Evolutionary conservation across 345 rosid species (phyloP).

Genomic region (Euphorbia pulcherrima): DNA sequence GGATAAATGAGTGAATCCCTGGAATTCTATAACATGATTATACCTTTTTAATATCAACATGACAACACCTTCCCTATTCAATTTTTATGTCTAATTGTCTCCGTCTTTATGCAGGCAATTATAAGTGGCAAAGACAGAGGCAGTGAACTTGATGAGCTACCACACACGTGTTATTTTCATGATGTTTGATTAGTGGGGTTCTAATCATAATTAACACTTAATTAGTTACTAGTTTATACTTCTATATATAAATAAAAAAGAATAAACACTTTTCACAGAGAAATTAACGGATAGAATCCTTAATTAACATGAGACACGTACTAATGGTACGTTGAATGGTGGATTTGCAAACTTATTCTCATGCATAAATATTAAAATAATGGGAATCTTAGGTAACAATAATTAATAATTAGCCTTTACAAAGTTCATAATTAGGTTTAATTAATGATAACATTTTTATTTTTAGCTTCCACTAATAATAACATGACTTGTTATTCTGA

Average conservation of each 20-base stretch:
- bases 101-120: not conserved
- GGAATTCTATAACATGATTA: not conserved
- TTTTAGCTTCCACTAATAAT: not conserved
- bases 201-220: too few relatives aligned
- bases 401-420: too few relatives aligned
- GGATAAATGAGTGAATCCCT: not conserved
- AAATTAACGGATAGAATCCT: not conserved
- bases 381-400: not conserved
- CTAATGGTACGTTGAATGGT: not conserved
- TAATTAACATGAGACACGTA: slow-evolving; percentile 7
- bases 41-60: not conserved
- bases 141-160: not conserved
- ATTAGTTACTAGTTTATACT: not conserved
- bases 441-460: too few relatives aligned
- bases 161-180: not conserved
- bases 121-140: not conserved
- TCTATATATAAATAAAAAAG: not conserved
- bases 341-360: not conserved
- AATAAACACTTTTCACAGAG: not conserved
- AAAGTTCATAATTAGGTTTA: too few relatives aligned
- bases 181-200: not conserved
- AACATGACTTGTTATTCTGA: slow-evolving; percentile 8
- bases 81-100: not conserved
- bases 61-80: not conserved
- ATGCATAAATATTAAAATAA: too few relatives aligned